A percentile compares a stretch with the other conserved stretches of the same genome.
Evolutionary conservation across 495 filamentous ascomycete species (phyloP).

Genomic region (Lasiosphaeris hirsuta): DNA sequence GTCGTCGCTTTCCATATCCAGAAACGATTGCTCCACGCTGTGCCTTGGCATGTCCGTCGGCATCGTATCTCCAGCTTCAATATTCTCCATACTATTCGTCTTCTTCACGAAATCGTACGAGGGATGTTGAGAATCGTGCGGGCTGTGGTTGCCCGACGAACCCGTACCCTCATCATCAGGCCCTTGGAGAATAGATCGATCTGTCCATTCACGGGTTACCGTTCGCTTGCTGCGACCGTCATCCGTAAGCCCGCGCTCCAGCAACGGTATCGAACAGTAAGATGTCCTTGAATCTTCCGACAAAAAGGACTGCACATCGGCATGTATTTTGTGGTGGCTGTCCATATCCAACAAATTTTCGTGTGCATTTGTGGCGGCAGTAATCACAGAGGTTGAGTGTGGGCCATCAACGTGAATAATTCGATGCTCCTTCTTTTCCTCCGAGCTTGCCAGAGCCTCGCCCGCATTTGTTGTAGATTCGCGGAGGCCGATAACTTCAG

Average conservation of each 20-base stretch:
- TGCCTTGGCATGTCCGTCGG: constrained; percentile 12
- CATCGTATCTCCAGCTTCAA: constrained; percentile 26
- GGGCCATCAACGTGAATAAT: constrained; percentile 40
- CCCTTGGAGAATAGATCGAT: constrained; percentile 43
- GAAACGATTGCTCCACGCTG: constrained; percentile 55
- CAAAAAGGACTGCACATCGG: constrained; percentile 43
- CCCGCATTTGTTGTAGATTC: constrained; percentile 13
- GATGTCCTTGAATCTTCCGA: constrained; percentile 54
- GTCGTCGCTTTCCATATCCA: constrained; percentile 65
- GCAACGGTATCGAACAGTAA: constrained; percentile 72
- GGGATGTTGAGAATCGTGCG: constrained; percentile 34
- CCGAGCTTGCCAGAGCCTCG: constrained; percentile 20
- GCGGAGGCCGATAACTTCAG: constrained; percentile 12
- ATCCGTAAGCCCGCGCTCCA: constrained; percentile 69
- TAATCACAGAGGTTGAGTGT: constrained; percentile 21
- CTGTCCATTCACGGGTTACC: constrained; percentile 41
- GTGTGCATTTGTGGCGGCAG: constrained; percentile 16
- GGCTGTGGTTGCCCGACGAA: constrained; percentile 28
- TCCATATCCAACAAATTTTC: constrained; percentile 24
- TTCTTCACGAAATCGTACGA: constrained; percentile 50
- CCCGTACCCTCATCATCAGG: constrained; percentile 28
- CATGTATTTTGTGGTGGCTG: constrained; percentile 17
- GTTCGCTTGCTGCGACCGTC: constrained; percentile 41
- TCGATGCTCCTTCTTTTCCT: constrained; percentile 48
- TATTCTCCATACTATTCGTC: constrained; percentile 42